Percentiles rank a stretch among this genome's conserved stretches.
Conservation (phyloP, 495 filamentous ascomycete species). For the Xylaria scruposa region DNA sequence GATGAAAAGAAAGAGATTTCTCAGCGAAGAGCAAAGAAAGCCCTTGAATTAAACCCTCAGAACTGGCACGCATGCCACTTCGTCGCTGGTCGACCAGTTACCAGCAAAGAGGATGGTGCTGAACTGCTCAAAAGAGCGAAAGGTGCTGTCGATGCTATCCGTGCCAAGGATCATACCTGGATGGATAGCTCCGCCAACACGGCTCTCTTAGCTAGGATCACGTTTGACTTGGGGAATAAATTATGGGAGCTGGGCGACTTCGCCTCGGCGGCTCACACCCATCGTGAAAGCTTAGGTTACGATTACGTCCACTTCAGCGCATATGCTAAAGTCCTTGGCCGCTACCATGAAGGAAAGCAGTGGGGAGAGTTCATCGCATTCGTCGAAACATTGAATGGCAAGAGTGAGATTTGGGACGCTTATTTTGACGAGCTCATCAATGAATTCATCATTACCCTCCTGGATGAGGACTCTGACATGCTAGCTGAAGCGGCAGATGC, state of each 20-base stretch:
- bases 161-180: constrained; percentile 33
- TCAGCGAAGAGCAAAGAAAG: constrained; percentile 37
- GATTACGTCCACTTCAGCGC: constrained; percentile 40
- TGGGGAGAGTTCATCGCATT: constrained; percentile 44
- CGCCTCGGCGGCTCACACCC: constrained; percentile 32
- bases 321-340: constrained; percentile 36
- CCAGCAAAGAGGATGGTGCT: constrained; percentile 39
- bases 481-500: constrained; percentile 34
- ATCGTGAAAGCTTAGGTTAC: constrained; percentile 37
- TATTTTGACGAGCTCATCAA: constrained; percentile 40
- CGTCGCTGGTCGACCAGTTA: constrained; percentile 36
- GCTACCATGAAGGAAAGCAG: constrained; percentile 35
- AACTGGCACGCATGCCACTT: constrained; percentile 49
- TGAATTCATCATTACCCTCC: constrained; percentile 32
- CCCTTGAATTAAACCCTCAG: constrained; percentile 43
- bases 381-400: constrained; percentile 39
- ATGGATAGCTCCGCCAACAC: constrained; percentile 31
- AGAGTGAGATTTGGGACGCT: constrained; percentile 32
- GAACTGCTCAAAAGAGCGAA: constrained; percentile 40
- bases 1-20: constrained; percentile 30
- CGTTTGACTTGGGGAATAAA: constrained; percentile 45
- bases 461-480: constrained; percentile 27
- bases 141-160: constrained; percentile 31
- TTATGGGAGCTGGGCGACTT: constrained; percentile 45
- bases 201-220: constrained; percentile 38